Conservation (phyloP, 352 stramenopile genomes). For the Albugo candida region DNA sequence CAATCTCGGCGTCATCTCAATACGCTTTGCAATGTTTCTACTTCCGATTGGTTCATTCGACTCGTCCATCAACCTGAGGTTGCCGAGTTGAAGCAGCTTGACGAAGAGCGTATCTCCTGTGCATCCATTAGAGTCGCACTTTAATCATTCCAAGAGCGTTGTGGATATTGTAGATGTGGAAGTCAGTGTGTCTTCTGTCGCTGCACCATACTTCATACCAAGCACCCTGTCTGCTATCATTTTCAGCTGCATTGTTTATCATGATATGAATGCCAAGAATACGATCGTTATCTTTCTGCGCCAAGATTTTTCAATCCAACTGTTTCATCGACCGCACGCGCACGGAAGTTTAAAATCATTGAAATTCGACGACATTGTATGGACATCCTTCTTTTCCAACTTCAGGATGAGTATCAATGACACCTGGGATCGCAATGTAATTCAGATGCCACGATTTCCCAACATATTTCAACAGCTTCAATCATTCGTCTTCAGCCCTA, state of each 20-base stretch:
- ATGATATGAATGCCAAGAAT: constrained; percentile 99
- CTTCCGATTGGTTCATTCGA: too few relatives aligned
- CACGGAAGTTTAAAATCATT: constrained; percentile 94
- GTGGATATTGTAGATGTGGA: too few relatives aligned
- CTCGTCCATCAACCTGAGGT: too few relatives aligned
- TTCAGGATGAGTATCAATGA: constrained; percentile 97
- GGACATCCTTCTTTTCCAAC: constrained; percentile 86
- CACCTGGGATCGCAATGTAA: constrained; percentile 96
- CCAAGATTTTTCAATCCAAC: constrained; percentile 96
- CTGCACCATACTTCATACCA: constrained; percentile 97
- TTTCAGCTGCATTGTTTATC: constrained; percentile 94
- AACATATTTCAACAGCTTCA: constrained; percentile 94
- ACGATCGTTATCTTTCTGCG: constrained; percentile 94
- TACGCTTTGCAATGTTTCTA: too few relatives aligned
- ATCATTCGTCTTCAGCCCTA: constrained; percentile 99
- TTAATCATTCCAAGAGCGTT: too few relatives aligned
- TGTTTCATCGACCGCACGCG: constrained; percentile 81
- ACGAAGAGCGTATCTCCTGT: too few relatives aligned
- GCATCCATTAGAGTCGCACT: too few relatives aligned
- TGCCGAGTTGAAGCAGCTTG: too few relatives aligned
- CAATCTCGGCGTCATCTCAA: too few relatives aligned
- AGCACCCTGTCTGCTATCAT: constrained; percentile 98
- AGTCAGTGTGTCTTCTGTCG: constrained; percentile 95
- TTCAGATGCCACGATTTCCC: constrained; percentile 96
- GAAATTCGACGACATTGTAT: constrained; percentile 97